These are phyloP conservation scores for Saturnispora gosingensis DNA, from an alignment of 805 yeast genomes.

Conservation along the genomic window DNA sequence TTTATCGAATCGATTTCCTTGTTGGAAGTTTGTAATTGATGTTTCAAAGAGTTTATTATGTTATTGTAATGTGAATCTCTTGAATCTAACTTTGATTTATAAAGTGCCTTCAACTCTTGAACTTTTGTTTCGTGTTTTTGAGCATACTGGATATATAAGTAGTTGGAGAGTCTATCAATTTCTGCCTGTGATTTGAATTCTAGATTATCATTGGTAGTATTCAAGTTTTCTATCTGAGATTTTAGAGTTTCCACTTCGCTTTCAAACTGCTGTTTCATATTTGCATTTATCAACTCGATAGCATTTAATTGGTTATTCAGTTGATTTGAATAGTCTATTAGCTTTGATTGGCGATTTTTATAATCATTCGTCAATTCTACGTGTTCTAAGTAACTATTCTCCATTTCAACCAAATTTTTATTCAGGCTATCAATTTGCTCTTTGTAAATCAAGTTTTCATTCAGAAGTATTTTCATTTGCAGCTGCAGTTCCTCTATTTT, in stretches of 20 bases:
- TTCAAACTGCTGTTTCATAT: not conserved
- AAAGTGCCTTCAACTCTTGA: constrained; percentile 47
- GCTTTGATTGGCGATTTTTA: constrained; percentile 4
- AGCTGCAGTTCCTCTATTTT: not conserved
- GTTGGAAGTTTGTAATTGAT: constrained; percentile 24
- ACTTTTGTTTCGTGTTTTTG: constrained; percentile 72
- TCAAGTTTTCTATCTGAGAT: constrained; percentile 2
- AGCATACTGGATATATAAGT: constrained; percentile 62
- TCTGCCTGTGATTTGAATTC: constrained; percentile 6
- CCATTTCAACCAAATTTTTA: not conserved
- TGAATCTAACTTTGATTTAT: constrained; percentile 45
- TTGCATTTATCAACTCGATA: constrained; percentile 1
- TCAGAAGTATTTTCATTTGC: not conserved
- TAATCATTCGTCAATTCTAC: not conserved
- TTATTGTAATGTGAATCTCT: constrained; percentile 20
- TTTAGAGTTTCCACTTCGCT: constrained; percentile 1
- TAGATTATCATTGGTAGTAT: not conserved
- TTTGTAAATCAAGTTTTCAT: not conserved
- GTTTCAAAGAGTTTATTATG: constrained; percentile 16
- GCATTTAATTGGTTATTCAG: constrained; percentile 6
- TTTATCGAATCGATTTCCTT: constrained; percentile 47
- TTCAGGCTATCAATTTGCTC: constrained; percentile 3
- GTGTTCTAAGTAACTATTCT: not conserved
- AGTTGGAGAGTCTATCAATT: constrained; percentile 3
- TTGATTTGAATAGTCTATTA: constrained; percentile 3